These are phyloP conservation scores for Casuarina equisetifolia DNA, from an alignment of 306 rosid species.

Conservation along the genomic window DNA sequence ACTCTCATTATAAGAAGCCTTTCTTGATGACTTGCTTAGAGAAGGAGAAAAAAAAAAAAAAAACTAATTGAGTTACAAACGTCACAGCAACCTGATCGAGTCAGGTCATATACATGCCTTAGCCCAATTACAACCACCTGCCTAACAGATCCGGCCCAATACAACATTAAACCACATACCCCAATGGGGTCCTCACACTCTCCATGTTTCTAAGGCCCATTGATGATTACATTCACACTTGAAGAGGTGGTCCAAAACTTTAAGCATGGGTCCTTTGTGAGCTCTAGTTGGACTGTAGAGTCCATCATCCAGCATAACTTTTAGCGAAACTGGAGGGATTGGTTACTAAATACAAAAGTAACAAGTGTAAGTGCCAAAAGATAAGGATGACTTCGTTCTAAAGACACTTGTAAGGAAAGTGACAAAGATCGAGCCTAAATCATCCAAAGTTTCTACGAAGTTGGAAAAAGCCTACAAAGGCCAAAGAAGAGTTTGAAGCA, in stretches of 20 bases:
- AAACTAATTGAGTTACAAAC: too few relatives aligned
- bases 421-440: conserved; percentile 9
- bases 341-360: background rate
- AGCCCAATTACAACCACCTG: too few relatives aligned
- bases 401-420: conserved; percentile 44
- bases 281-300: conserved; percentile 45
- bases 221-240: background rate
- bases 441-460: conserved; percentile 13
- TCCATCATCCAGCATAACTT: background rate
- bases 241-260: conserved; percentile 54
- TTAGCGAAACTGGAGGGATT: background rate
- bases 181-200: background rate
- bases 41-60: background rate
- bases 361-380: background rate
- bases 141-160: too few relatives aligned
- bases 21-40: conserved; percentile 78
- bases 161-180: background rate
- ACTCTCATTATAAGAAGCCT: conserved; percentile 75
- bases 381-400: conserved; percentile 29
- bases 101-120: too few relatives aligned
- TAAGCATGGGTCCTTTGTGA: conserved; percentile 56
- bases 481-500: conserved; percentile 26
- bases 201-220: conserved; percentile 10
- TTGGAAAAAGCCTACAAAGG: conserved; percentile 4
- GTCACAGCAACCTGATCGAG: too few relatives aligned